A percentile compares a stretch with the other conserved stretches of the same genome.
Evolutionary conservation across 805 yeast genomes (phyloP).

Genomic region (Pichia gijzeniarum): DNA sequence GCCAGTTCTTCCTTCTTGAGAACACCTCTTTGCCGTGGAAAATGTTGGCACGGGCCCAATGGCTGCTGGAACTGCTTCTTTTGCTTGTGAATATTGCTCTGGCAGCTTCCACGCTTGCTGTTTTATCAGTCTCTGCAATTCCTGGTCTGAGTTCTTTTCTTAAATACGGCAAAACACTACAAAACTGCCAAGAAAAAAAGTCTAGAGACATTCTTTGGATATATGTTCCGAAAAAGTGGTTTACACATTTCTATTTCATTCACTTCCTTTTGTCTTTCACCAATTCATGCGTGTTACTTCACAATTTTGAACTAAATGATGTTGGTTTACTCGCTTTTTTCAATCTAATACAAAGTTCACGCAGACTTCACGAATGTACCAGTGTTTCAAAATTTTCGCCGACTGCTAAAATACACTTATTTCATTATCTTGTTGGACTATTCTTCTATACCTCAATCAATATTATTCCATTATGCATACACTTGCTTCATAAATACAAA

Average conservation of each 20-base stretch:
- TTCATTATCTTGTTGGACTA: constrained; percentile 62
- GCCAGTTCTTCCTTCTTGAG: too few species aligned
- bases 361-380: constrained; percentile 52
- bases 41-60: too few species aligned
- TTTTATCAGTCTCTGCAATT: constrained; percentile 6
- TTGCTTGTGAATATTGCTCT: background rate
- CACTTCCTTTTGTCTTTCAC: constrained; percentile 31
- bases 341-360: constrained; percentile 42
- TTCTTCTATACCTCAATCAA: constrained; percentile 49
- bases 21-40: too few species aligned
- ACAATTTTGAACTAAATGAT: too few species aligned
- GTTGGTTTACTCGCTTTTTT: background rate
- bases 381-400: constrained; percentile 41
- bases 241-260: constrained; percentile 54
- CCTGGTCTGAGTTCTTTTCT: constrained; percentile 12
- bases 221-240: constrained; percentile 54
- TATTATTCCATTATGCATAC: constrained; percentile 23
- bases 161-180: constrained; percentile 17
- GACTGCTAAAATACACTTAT: constrained; percentile 50
- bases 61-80: too few species aligned
- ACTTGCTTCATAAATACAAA: background rate
- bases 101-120: constrained; percentile 5
- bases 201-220: background rate
- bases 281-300: background rate
- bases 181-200: background rate